Evolutionary conservation across 2,329 filamentous ascomycete species (phyloP), one percentile per base, ranked within the genome.

Genomic region (Albophoma yamanashiensis): DNA sequence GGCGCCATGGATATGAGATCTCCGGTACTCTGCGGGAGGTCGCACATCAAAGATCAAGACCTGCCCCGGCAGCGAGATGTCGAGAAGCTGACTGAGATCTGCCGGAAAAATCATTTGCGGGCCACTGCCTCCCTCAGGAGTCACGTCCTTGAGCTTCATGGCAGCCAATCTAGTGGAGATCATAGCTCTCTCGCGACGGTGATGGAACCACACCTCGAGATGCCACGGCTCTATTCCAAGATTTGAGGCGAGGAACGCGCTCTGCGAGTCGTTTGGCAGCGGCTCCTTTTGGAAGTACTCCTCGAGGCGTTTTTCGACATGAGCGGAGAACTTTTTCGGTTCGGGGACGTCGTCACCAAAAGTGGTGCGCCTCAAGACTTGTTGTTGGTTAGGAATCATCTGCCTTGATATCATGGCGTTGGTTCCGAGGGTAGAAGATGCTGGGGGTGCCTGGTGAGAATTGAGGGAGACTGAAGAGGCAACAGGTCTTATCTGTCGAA

Each of bases 201-300:
- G 78, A 61, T 80, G 76, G 65, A 83, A 83, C 82, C 82, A 84
- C 59, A 81, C 75, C 60, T 81, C 75, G 36, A 84, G 74, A 62
- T 83, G 78, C 56, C 73, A 70, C 3, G 76, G 74, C 59, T 83
- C 79, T 31, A 82, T 77, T 17, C 79, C 79, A 2, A 83, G 69
- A 47, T 79, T 83, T 0, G 81, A 83, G 12, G 82, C 80, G 50
- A 83, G 71, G 66, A 82, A 79, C 47, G 80, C 80, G 42, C 77
- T 78, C 47, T 81, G 76, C 1, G 76, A 78, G 55, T 80, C 74
- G 50, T 74, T 81, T 2, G 82, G 81, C 1, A 76, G 67, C 2
- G 78, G 73, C 36, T 81, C 74, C 8, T 71, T 70, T 34, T 77
- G 74, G 63, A 81, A 84, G 62, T 82, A 84, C 34, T 79, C 76